Percentiles rank a stretch among this genome's conserved stretches.
Conservation (phyloP, 805 yeast genomes). For the Candida gorgasii region DNA sequence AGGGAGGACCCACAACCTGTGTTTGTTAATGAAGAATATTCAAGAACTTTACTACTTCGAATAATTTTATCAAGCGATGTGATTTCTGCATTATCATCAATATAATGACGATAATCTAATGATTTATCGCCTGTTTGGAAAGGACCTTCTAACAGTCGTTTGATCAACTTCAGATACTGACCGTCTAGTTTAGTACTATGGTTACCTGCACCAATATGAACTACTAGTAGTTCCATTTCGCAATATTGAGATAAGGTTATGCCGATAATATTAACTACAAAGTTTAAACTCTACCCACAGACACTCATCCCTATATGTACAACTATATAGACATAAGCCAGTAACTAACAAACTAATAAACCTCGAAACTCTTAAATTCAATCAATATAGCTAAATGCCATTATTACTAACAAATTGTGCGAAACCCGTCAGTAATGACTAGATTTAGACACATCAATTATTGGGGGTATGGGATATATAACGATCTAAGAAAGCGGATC, state of each 20-base stretch:
- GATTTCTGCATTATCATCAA: too few relatives aligned
- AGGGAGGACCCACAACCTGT: slow-evolving; percentile 52
- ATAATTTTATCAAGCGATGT: not conserved
- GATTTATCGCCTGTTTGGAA: too few relatives aligned
- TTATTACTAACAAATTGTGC: too few relatives aligned
- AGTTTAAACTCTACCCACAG: too few relatives aligned
- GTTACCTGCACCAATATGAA: slow-evolving; percentile 57
- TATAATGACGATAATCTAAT: too few relatives aligned
- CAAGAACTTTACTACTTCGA: slow-evolving; percentile 28
- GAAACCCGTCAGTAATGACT: not conserved
- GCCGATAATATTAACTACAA: too few relatives aligned
- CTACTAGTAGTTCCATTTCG: slow-evolving; percentile 19
- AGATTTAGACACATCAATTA: slow-evolving; percentile 19
- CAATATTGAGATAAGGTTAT: not conserved
- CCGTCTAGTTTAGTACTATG: slow-evolving; percentile 27
- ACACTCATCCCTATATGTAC: too few relatives aligned
- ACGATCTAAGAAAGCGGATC: slow-evolving; percentile 48
- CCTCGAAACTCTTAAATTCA: too few relatives aligned
- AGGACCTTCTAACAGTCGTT: slow-evolving; percentile 29
- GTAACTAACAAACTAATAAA: too few relatives aligned
- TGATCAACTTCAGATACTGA: slow-evolving; percentile 30
- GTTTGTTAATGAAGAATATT: slow-evolving; percentile 43
- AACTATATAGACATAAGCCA: too few relatives aligned
- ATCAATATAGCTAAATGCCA: too few relatives aligned
- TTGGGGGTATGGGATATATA: slow-evolving; percentile 51